phyloP scores from a whole-genome alignment of 805 yeast genomes.

The Saturnispora diversa region DNA sequence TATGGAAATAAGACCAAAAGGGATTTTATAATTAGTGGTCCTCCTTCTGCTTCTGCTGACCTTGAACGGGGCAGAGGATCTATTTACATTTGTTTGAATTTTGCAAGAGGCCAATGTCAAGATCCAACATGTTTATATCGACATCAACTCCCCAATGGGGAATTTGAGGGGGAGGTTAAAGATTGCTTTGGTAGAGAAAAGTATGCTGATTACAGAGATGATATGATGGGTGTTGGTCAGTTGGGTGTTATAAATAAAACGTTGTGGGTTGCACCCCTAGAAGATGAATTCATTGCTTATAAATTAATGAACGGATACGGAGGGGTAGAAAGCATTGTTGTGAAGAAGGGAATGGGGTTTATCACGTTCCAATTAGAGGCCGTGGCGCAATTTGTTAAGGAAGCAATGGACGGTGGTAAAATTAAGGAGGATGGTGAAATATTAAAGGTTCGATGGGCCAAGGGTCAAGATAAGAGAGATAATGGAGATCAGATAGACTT shows the following conservation, averaged over 20 bases:
- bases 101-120: constrained; percentile 83
- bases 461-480: constrained; percentile 50
- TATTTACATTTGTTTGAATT: constrained; percentile 63
- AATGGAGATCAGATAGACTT: constrained; percentile 36
- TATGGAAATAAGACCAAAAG: constrained; percentile 1
- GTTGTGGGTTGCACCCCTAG: constrained; percentile 51
- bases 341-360: constrained; percentile 64
- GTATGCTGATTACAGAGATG: constrained; percentile 74
- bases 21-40: too few relatives aligned
- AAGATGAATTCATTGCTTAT: too few relatives aligned
- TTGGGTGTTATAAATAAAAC: constrained; percentile 64
- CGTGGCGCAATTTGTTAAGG: constrained; percentile 91
- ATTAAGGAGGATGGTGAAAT: constrained; percentile 43
- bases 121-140: constrained; percentile 61
- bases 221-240: constrained; percentile 91
- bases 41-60: not conserved
- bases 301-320: constrained; percentile 51
- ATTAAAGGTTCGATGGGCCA: constrained; percentile 77
- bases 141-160: constrained; percentile 64
- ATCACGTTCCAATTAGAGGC: constrained; percentile 59
- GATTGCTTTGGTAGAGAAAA: constrained; percentile 95
- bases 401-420: constrained; percentile 59
- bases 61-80: constrained; percentile 27
- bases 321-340: constrained; percentile 55
- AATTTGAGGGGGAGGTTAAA: constrained; percentile 50